Conservation (phyloP, 2,329 filamentous ascomycete species). For the Septoria linicola region DNA sequence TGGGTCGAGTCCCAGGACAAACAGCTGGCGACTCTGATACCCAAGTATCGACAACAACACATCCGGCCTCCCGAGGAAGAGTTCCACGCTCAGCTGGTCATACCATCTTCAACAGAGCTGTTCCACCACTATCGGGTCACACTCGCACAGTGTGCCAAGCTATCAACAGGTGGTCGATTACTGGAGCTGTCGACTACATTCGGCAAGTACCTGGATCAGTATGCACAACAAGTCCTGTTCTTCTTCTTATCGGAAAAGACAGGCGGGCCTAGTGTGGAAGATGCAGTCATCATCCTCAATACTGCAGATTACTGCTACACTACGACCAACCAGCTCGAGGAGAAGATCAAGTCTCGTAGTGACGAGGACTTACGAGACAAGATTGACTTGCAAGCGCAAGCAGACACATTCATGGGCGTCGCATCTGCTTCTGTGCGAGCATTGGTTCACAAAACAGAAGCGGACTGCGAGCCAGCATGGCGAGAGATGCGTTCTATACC, state of each 20-base stretch:
- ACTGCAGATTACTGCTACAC: slow-evolving; percentile 97
- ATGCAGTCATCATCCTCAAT: slow-evolving; percentile 84
- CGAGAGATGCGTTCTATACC: slow-evolving; percentile 95
- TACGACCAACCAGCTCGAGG: slow-evolving; percentile 89
- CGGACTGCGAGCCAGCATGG: slow-evolving; percentile 82
- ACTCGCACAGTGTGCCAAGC: slow-evolving; percentile 89
- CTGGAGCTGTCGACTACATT: slow-evolving; percentile 82
- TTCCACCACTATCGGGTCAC: slow-evolving; percentile 97
- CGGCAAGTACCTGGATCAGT: slow-evolving; percentile 91
- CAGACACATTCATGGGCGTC: slow-evolving; percentile 92
- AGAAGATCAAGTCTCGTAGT: slow-evolving; percentile 88
- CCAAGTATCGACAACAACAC: slow-evolving; percentile 80
- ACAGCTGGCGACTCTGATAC: slow-evolving; percentile 78
- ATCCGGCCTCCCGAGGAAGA: slow-evolving; percentile 83
- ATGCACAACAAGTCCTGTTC: slow-evolving; percentile 87
- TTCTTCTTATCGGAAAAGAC: slow-evolving; percentile 64
- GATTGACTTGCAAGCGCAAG: slow-evolving; percentile 88
- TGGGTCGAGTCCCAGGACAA: slow-evolving; percentile 98
- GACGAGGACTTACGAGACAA: slow-evolving; percentile 72
- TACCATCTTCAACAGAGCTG: slow-evolving; percentile 89
- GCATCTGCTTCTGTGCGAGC: slow-evolving; percentile 82
- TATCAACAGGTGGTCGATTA: slow-evolving; percentile 85
- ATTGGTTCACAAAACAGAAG: slow-evolving; percentile 79
- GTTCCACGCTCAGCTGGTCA: slow-evolving; percentile 84
- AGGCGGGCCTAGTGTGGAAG: slow-evolving; percentile 63